phyloP scores from a whole-genome alignment of 257 asterid species.

The Paraleonurus japonicus region DNA sequence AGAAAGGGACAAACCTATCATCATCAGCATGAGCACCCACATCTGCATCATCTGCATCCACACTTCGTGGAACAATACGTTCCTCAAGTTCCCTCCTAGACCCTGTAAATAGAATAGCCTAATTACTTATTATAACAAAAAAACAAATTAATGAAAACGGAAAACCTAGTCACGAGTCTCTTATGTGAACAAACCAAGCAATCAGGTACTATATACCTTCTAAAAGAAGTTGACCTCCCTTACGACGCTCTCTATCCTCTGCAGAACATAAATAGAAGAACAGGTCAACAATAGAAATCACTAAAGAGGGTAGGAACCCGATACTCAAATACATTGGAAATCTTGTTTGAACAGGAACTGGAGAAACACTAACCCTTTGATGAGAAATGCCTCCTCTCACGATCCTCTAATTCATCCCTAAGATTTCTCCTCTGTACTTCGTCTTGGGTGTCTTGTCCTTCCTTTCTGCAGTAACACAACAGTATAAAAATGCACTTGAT shows the following conservation, averaged over 20 bases:
- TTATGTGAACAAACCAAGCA: not conserved
- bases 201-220: conserved; percentile 57
- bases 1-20: conserved; percentile 50
- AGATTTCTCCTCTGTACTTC: conserved; percentile 74
- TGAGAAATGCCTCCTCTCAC: conserved; percentile 80
- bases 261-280: conserved; percentile 27
- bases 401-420: conserved; percentile 74
- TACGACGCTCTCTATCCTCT: conserved; percentile 93
- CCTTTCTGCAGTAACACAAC: conserved; percentile 47
- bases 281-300: conserved; percentile 2
- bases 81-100: conserved; percentile 72
- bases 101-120: conserved; percentile 41
- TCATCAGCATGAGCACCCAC: conserved; percentile 56
- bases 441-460: conserved; percentile 86
- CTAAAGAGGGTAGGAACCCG: not conserved
- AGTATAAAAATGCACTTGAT: not conserved
- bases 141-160: not conserved
- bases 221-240: conserved; percentile 71
- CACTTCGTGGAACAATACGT: conserved; percentile 69
- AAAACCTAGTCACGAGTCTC: not conserved
- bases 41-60: conserved; percentile 89
- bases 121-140: not conserved
- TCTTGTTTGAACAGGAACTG: not conserved
- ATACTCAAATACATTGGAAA: conserved; percentile 3
- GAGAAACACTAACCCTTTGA: conserved; percentile 48